phyloP scores from a whole-genome alignment of 768 basidiomycete genomes.

The Mycena haematopus region DNA sequence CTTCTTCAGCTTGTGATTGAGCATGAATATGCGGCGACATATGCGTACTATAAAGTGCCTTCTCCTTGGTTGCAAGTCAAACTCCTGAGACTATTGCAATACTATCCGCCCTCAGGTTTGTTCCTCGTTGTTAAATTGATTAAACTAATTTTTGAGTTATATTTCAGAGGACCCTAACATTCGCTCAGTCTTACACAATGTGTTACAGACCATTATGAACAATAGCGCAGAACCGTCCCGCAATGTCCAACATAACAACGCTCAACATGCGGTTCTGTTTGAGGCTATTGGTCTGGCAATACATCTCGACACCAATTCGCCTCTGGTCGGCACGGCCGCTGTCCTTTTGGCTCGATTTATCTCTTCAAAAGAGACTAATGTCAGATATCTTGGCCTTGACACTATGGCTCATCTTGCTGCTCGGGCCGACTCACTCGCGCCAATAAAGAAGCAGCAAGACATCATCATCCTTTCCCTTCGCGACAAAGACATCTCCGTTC shows the following conservation, averaged over 20 bases:
- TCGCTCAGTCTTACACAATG: constrained; percentile 75
- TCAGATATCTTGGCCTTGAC: constrained; percentile 95
- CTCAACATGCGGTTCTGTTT: constrained; percentile 97
- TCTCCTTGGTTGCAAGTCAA: constrained; percentile 98
- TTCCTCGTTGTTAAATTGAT: constrained; percentile 7
- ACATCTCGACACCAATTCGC: constrained; percentile 90
- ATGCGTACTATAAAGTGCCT: constrained; percentile 97
- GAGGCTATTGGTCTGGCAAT: constrained; percentile 98
- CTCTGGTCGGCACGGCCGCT: constrained; percentile 87
- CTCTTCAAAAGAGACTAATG: constrained; percentile 97
- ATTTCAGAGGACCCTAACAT: constrained; percentile 83
- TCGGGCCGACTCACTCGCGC: constrained; percentile 86
- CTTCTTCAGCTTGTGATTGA: constrained; percentile 81
- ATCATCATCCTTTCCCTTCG: constrained; percentile 94
- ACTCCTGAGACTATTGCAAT: constrained; percentile 89
- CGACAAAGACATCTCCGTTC: constrained; percentile 97
- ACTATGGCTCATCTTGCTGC: constrained; percentile 99
- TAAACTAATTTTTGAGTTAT: constrained; percentile 12
- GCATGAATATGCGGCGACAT: constrained; percentile 86
- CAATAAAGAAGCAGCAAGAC: constrained; percentile 94
- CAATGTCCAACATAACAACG: constrained; percentile 98
- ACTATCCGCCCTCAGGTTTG: constrained; percentile 93
- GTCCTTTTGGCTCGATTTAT: constrained; percentile 95
- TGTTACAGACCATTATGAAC: constrained; percentile 89
- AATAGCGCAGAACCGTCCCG: constrained; percentile 89